Evolutionary conservation across 2,329 filamentous ascomycete species (phyloP).

Genomic region (Ophiostoma piceae): DNA sequence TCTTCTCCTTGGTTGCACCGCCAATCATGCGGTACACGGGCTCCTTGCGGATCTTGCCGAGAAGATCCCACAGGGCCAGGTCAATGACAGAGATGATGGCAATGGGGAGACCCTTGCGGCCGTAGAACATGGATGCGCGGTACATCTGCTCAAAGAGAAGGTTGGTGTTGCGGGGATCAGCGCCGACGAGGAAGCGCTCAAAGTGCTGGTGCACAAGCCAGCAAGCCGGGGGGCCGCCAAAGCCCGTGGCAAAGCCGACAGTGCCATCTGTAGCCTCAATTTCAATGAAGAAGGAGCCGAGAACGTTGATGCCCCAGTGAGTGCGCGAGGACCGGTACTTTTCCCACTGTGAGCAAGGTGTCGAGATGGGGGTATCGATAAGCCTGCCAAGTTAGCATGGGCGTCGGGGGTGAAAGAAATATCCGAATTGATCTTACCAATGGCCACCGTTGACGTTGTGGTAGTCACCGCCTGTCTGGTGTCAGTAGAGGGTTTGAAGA

Average conservation of each 20-base stretch:
- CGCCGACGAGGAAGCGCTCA: constrained; percentile 81
- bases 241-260: constrained; percentile 90
- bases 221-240: constrained; percentile 87
- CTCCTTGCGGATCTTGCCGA: constrained; percentile 86
- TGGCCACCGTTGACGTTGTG: constrained; percentile 80
- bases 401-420: not conserved
- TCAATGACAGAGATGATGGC: constrained; percentile 94
- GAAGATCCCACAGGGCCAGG: constrained; percentile 83
- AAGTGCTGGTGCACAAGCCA: constrained; percentile 94
- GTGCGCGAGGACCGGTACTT: constrained; percentile 82
- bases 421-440: constrained; percentile 46
- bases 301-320: constrained; percentile 91
- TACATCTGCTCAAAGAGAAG: constrained; percentile 96
- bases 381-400: constrained; percentile 56
- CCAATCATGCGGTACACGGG: constrained; percentile 94
- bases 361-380: constrained; percentile 86
- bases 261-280: constrained; percentile 84
- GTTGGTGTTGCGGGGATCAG: constrained; percentile 86
- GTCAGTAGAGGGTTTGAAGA: constrained; percentile 8
- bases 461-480: constrained; percentile 67
- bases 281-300: constrained; percentile 88
- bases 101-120: constrained; percentile 82
- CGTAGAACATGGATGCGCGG: constrained; percentile 92
- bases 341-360: constrained; percentile 85
- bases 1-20: constrained; percentile 73